phyloP scores from a whole-genome alignment of 179 eudicot species.

The Sideroxylon spinosum region DNA sequence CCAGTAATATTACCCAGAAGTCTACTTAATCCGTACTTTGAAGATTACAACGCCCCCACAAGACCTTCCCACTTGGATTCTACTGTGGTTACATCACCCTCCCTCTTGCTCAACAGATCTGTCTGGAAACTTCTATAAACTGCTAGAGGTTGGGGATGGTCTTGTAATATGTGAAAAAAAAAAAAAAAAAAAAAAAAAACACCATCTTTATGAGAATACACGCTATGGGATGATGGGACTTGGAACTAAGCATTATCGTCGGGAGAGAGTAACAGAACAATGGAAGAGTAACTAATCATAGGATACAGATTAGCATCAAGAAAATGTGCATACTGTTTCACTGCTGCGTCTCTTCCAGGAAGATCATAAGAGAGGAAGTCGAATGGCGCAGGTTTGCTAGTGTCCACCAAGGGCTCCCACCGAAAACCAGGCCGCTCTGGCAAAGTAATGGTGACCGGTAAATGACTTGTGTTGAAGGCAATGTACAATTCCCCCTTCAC shows the following conservation, averaged over 20 bases:
- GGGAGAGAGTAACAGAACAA: slow-evolving; percentile 61
- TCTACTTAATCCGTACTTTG: too few species aligned
- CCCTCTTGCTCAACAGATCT: not conserved
- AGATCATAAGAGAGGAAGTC: slow-evolving; percentile 66
- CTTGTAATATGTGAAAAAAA: not conserved
- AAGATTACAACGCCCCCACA: not conserved
- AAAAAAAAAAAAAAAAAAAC: not conserved
- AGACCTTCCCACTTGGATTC: not conserved
- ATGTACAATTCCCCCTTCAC: slow-evolving; percentile 72
- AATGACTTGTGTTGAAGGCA: slow-evolving; percentile 89
- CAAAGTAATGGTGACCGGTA: slow-evolving; percentile 53
- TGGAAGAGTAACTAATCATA: slow-evolving; percentile 90
- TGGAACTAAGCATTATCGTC: slow-evolving; percentile 26
- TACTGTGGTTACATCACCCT: not conserved
- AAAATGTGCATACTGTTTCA: slow-evolving; percentile 59
- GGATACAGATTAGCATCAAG: slow-evolving; percentile 79
- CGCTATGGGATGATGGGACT: not conserved
- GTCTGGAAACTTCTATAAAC: slow-evolving; percentile 9
- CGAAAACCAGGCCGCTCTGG: slow-evolving; percentile 78
- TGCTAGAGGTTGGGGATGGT: not conserved
- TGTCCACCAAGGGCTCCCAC: slow-evolving; percentile 92
- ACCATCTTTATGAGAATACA: not conserved
- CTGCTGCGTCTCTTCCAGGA: slow-evolving; percentile 49
- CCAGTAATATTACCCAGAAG: not conserved
- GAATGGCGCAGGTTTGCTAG: slow-evolving; percentile 76